phyloP scores from a whole-genome alignment of 176 grass and related monocot genomes.

The Carex myosuroides region DNA sequence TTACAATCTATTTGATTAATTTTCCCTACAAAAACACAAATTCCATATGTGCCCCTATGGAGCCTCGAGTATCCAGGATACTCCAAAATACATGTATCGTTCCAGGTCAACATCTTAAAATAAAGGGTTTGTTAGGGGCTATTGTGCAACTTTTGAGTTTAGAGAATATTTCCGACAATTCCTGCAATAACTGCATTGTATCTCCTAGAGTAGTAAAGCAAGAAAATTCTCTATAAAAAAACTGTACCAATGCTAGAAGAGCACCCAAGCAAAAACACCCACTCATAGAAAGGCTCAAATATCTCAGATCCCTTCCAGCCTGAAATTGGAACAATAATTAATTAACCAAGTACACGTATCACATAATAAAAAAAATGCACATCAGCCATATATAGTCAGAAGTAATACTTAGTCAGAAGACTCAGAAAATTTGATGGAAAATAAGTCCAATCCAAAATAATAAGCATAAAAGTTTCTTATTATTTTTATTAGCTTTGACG shows the following conservation, averaged over 20 bases:
- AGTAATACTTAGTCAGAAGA: not conserved
- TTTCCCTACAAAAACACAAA: not conserved
- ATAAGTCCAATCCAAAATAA: not conserved
- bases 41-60: not conserved
- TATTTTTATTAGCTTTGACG: not conserved
- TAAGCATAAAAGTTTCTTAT: not conserved
- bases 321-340: constrained; percentile 23
- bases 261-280: constrained; percentile 58
- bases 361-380: not conserved
- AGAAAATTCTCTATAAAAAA: constrained; percentile 6
- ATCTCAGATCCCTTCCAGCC: constrained; percentile 91
- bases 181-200: not conserved
- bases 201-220: not conserved
- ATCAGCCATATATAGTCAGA: not conserved
- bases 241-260: constrained; percentile 58
- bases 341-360: not conserved
- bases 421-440: not conserved
- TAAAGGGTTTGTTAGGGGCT: not conserved
- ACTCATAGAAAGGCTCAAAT: constrained; percentile 86
- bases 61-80: not conserved
- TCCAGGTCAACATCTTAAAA: not conserved
- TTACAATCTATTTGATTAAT: not conserved
- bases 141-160: not conserved
- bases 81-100: not conserved
- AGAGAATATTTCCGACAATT: not conserved